Evolutionary conservation across 106 monocot genomes (phyloP), one percentile per base, ranked within the genome.

Genomic region (Dactylorhiza incarnata): DNA sequence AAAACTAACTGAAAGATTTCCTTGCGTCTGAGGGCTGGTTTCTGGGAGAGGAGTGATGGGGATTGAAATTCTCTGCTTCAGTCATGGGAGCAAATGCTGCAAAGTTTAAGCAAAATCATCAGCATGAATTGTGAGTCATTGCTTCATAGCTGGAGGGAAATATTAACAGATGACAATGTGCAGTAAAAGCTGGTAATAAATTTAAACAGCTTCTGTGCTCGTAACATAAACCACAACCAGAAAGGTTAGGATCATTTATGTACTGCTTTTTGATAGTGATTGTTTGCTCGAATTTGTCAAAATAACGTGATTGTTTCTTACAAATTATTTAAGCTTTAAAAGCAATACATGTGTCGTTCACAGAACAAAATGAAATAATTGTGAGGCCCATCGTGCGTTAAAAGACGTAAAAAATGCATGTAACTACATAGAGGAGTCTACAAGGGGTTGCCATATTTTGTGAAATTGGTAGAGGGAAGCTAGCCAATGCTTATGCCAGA

Each of bases 51-150:
- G 78, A 6, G 65, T 71, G 56, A 54, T 19, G 68, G 6, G 16
- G 22, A 45, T 56, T 49, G 45, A 81, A 78, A 45, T 53, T 58
- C 22, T 80, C 73, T 20, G 62, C 69, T 68, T 19, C 77, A 55
- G 76, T 81, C 86, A 89, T 89, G 37, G 89, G 89, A 79, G 86
- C 89, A 86, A 89, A 89, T 76, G 89, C 89, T 89, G 83, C 79
- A 81, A 74, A 17, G 12, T 65, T 24, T 9, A 81, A 49, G 25
- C 65, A 74, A 24, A 65, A 65, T 37, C 37, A 19, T 63, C 73
- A 79, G 20, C 51, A 15, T 29, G 3, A 19, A 71, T 14, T 52
- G 14, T 52, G 1, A 11, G 58, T 0, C 17, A 14, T 9, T 65
- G 9, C 2, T 29, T 11, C 65, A 29, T n/a, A 65, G 11, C 19